Evolutionary conservation across 2,329 filamentous ascomycete genomes (phyloP).

Genomic region (Alternaria sp.): DNA sequence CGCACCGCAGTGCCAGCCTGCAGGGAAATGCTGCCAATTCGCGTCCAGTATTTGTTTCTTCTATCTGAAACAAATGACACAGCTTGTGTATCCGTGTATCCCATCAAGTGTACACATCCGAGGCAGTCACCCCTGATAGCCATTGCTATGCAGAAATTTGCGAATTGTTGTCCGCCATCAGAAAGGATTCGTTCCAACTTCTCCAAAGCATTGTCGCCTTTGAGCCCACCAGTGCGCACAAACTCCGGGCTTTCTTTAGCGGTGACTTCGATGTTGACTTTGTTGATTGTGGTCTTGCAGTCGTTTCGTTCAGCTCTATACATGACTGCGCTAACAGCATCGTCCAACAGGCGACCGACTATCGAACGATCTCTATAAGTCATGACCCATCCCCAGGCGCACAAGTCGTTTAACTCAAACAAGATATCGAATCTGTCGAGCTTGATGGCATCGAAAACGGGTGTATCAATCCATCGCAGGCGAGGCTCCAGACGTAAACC

Average conservation of each 20-base stretch:
- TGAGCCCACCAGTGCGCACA: neutral
- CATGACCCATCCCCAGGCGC: neutral
- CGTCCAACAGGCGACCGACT: neutral
- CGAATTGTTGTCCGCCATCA: neutral
- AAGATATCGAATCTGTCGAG: neutral
- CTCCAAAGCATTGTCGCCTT: neutral
- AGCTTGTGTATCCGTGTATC: neutral
- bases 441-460: neutral
- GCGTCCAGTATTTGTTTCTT: too few relatives aligned
- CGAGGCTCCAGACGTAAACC: neutral
- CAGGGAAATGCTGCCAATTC: neutral
- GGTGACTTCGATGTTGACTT: neutral
- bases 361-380: neutral
- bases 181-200: neutral
- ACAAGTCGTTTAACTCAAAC: neutral
- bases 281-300: neutral
- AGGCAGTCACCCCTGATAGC: neutral
- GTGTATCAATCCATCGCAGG: neutral
- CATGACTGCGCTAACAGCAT: neutral
- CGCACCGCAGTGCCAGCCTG: neutral
- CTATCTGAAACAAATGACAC: neutral
- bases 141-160: neutral
- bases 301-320: neutral
- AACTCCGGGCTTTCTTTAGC: neutral
- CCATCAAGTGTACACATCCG: too few relatives aligned